These are phyloP conservation scores for Lomentospora prolificans DNA, from an alignment of 2,329 filamentous ascomycete genomes.

Conservation along the genomic window DNA sequence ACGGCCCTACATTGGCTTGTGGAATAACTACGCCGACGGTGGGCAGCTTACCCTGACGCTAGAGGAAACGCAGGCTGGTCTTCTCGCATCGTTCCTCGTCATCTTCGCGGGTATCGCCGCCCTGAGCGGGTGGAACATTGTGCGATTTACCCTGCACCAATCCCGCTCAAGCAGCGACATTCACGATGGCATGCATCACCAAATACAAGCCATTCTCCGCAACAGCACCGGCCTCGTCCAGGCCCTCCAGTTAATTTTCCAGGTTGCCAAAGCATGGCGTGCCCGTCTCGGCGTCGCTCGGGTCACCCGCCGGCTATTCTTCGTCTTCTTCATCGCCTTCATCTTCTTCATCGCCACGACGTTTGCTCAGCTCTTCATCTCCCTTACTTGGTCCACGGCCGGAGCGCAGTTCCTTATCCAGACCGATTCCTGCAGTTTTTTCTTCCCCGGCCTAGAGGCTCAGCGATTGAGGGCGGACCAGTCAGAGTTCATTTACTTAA, in stretches of 20 bases:
- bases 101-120: constrained; percentile 8
- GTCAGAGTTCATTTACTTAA: constrained; percentile 6
- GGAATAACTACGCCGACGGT: constrained; percentile 5
- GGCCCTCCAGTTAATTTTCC: constrained; percentile 6
- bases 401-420: constrained; percentile 5
- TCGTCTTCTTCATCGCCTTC: constrained; percentile 3
- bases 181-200: constrained; percentile 5
- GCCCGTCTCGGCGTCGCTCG: constrained; percentile 1
- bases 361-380: constrained; percentile 7
- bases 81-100: constrained; percentile 8
- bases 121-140: constrained; percentile 8
- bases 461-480: constrained; percentile 2
- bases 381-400: constrained; percentile 7
- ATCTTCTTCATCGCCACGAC: constrained; percentile 7
- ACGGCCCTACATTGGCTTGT: constrained; percentile 7
- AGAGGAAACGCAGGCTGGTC: constrained; percentile 1
- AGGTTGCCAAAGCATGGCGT: constrained; percentile 5
- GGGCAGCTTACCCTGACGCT: constrained; percentile 7
- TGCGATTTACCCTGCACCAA: constrained; percentile 7
- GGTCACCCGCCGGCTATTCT: background rate
- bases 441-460: background rate
- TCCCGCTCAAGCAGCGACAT: background rate
- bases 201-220: constrained; percentile 7
- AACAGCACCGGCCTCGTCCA: constrained; percentile 6
- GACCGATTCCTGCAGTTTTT: background rate